These are phyloP conservation scores for Pseudopyricularia cyperi DNA, from an alignment of 2,329 filamentous ascomycete genomes.

Conservation along the genomic window DNA sequence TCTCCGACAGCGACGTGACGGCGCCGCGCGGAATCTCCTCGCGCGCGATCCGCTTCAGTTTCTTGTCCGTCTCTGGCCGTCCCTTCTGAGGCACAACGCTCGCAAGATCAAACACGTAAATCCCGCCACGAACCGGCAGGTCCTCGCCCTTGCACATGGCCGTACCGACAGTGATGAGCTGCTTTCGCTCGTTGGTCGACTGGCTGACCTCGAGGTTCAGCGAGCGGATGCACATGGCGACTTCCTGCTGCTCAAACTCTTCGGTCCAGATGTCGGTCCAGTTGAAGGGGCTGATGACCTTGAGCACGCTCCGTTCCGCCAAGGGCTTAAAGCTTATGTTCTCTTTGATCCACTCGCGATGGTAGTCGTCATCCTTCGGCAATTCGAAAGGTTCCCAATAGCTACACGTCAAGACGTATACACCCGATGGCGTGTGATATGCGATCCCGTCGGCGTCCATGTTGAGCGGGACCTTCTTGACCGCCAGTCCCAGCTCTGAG, in stretches of 20 bases:
- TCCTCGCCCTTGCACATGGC: slow-evolving; percentile 83
- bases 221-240: slow-evolving; percentile 68
- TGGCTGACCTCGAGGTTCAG: slow-evolving; percentile 85
- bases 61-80: slow-evolving; percentile 71
- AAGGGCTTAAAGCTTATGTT: slow-evolving; percentile 51
- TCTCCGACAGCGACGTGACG: slow-evolving; percentile 73
- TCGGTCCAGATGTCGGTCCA: slow-evolving; percentile 70
- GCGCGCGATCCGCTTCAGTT: slow-evolving; percentile 72
- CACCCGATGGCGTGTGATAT: slow-evolving; percentile 62
- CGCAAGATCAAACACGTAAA: slow-evolving; percentile 88
- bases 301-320: slow-evolving; percentile 58
- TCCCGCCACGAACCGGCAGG: slow-evolving; percentile 66
- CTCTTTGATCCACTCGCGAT: slow-evolving; percentile 68
- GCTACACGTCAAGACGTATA: slow-evolving; percentile 67
- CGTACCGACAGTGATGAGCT: slow-evolving; percentile 75
- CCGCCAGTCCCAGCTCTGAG: slow-evolving; percentile 61
- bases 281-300: slow-evolving; percentile 63
- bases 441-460: slow-evolving; percentile 60
- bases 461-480: slow-evolving; percentile 57
- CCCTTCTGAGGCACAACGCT: slow-evolving; percentile 82
- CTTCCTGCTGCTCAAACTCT: slow-evolving; percentile 60
- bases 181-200: slow-evolving; percentile 72
- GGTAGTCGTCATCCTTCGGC: slow-evolving; percentile 74
- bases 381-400: slow-evolving; percentile 61
- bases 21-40: slow-evolving; percentile 88